Conservation (phyloP, 176 grass and related monocot species). For the Avena sativa region DNA sequence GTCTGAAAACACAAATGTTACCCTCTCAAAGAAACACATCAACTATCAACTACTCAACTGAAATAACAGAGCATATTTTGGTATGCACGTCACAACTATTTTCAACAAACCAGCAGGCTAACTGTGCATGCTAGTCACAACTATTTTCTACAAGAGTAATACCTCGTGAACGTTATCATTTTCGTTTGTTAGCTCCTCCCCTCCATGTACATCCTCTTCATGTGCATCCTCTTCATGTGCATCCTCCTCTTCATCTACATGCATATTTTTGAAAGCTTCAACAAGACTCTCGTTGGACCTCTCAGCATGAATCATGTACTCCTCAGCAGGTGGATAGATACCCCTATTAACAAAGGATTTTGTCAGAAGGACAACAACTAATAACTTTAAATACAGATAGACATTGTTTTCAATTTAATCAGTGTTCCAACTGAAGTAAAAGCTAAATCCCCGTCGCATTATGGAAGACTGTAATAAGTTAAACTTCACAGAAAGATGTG, state of each 20-base stretch:
- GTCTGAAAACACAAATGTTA: not conserved
- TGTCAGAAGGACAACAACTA: not conserved
- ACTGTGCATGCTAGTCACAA: conserved; percentile 27
- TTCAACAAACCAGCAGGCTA: conserved; percentile 11
- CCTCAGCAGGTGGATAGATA: conserved; percentile 75
- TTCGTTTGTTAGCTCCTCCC: conserved; percentile 58
- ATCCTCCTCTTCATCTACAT: conserved; percentile 72
- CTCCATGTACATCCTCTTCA: conserved; percentile 70
- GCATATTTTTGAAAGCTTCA: conserved; percentile 90
- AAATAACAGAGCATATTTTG: not conserved
- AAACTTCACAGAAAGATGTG: conserved; percentile 28
- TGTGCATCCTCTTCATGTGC: conserved; percentile 58
- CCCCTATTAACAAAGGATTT: conserved; percentile 53
- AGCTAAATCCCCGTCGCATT: not conserved
- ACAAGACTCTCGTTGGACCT: conserved; percentile 73
- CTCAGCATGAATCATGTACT: conserved; percentile 73
- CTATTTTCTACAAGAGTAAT: conserved; percentile 8
- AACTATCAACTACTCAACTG: not conserved
- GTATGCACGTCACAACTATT: not conserved
- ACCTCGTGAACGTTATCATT: conserved; percentile 69
- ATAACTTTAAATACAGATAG: not conserved
- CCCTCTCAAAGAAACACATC: not conserved
- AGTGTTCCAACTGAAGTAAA: conserved; percentile 20
- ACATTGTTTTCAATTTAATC: not conserved
- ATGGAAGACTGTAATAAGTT: conserved; percentile 4